These are phyloP conservation scores for Hibiscus trionum DNA, from an alignment of 345 rosid species.

Conservation along the genomic window DNA sequence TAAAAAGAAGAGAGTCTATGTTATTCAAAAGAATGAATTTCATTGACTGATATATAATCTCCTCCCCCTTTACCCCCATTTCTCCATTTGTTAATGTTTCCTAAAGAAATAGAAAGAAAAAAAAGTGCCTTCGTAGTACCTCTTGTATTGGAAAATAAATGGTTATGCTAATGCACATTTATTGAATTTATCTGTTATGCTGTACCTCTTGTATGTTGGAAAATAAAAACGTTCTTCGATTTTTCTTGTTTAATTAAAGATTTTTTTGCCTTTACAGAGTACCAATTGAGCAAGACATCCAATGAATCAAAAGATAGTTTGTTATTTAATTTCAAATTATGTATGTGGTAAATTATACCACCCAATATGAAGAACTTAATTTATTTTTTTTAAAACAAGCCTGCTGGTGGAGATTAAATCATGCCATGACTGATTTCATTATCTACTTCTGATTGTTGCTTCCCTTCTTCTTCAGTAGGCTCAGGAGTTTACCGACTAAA, in stretches of 20 bases:
- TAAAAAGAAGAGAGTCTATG: neutral
- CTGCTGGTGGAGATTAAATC: slow-evolving; percentile 14
- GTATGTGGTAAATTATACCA: too few relatives aligned
- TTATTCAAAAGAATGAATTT: neutral
- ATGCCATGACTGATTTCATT: slow-evolving; percentile 17
- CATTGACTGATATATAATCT: neutral
- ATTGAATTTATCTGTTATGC: too few relatives aligned
- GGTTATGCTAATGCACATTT: neutral
- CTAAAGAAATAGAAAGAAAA: neutral
- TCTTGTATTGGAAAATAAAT: neutral
- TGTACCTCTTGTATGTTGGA: too few relatives aligned
- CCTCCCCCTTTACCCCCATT: neutral
- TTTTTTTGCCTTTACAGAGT: too few relatives aligned
- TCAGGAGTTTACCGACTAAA: slow-evolving; percentile 78
- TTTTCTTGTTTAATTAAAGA: too few relatives aligned
- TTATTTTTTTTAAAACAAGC: neutral
- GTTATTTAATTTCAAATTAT: too few relatives aligned
- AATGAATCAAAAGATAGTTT: too few relatives aligned
- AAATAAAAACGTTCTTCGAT: too few relatives aligned
- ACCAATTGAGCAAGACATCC: too few relatives aligned
- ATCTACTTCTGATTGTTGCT: slow-evolving; percentile 52
- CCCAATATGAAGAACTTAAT: too few relatives aligned
- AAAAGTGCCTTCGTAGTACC: neutral
- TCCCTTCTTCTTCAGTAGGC: slow-evolving; percentile 71
- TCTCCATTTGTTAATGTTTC: neutral